phyloP scores from a whole-genome alignment of 441 rosid species.

The Populus hybrid region DNA sequence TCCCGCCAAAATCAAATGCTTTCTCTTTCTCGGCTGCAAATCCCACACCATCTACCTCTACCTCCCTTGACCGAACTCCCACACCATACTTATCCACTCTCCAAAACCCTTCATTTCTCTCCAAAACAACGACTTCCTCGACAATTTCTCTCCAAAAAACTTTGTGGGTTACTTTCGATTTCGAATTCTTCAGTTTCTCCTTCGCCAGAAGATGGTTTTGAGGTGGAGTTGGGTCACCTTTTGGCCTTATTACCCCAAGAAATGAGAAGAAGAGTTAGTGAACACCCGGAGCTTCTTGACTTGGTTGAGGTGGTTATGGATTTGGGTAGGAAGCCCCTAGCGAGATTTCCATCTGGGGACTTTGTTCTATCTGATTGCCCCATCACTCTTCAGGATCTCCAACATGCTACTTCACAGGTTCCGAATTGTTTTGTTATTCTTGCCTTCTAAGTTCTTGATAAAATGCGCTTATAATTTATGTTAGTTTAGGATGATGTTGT shows the following conservation, averaged over 20 bases:
- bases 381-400: slow-evolving; percentile 50
- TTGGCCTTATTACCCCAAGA: slow-evolving; percentile 62
- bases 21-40: slow-evolving; percentile 24
- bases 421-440: slow-evolving; percentile 5
- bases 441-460: slow-evolving; percentile 15
- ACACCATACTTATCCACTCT: background rate
- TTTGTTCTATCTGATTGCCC: slow-evolving; percentile 54
- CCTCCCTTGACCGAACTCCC: slow-evolving; percentile 10
- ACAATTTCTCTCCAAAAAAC: slow-evolving; percentile 16
- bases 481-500: background rate
- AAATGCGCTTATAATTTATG: background rate
- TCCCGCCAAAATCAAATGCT: slow-evolving; percentile 44
- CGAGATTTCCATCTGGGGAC: slow-evolving; percentile 90
- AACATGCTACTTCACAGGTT: slow-evolving; percentile 76
- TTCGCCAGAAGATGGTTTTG: slow-evolving; percentile 37
- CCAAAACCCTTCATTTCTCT: slow-evolving; percentile 24
- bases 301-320: slow-evolving; percentile 88
- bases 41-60: slow-evolving; percentile 12
- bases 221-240: slow-evolving; percentile 67
- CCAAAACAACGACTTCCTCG: slow-evolving; percentile 13
- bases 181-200: slow-evolving; percentile 31
- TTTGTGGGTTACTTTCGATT: slow-evolving; percentile 18
- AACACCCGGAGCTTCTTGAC: slow-evolving; percentile 56
- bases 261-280: slow-evolving; percentile 51
- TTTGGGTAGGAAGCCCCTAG: slow-evolving; percentile 82